Conservation (phyloP, 306 rosid genomes). For the Prunus davidiana region DNA sequence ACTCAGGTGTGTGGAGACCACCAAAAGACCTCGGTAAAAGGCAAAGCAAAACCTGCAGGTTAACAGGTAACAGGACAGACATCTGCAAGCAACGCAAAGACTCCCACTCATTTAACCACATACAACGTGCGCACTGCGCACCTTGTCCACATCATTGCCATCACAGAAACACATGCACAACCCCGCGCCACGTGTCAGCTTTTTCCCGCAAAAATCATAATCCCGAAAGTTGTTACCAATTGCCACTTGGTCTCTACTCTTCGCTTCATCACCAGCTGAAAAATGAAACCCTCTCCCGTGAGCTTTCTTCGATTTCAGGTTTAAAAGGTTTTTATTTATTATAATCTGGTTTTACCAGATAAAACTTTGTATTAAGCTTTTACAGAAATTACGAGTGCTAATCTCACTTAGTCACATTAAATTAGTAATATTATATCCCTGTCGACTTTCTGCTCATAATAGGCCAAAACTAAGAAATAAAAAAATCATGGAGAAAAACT, state of each 20-base stretch:
- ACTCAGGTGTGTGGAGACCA: background rate
- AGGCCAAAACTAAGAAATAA: background rate
- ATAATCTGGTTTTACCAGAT: too few species aligned
- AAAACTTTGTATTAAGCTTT: too few species aligned
- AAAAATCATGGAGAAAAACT: background rate
- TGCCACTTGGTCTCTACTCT: background rate
- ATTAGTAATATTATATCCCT: too few species aligned
- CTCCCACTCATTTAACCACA: conserved; percentile 11
- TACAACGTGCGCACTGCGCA: conserved; percentile 19
- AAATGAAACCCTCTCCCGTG: background rate
- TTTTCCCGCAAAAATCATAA: background rate
- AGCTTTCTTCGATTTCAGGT: background rate
- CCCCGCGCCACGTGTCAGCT: conserved; percentile 28
- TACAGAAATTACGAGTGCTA: too few species aligned
- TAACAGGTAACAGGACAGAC: background rate
- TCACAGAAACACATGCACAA: conserved; percentile 48
- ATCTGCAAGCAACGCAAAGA: conserved; percentile 20
- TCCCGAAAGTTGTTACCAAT: background rate
- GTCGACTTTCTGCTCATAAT: too few species aligned
- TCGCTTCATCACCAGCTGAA: background rate
- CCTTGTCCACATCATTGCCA: conserved; percentile 44
- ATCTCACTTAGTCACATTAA: too few species aligned
- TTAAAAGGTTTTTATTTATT: too few species aligned
- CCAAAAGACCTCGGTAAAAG: background rate
- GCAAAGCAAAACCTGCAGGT: background rate